Base-by-base conservation (phyloP, 2,329 filamentous ascomycete species). In the Clonostachys chloroleuca region DNA sequence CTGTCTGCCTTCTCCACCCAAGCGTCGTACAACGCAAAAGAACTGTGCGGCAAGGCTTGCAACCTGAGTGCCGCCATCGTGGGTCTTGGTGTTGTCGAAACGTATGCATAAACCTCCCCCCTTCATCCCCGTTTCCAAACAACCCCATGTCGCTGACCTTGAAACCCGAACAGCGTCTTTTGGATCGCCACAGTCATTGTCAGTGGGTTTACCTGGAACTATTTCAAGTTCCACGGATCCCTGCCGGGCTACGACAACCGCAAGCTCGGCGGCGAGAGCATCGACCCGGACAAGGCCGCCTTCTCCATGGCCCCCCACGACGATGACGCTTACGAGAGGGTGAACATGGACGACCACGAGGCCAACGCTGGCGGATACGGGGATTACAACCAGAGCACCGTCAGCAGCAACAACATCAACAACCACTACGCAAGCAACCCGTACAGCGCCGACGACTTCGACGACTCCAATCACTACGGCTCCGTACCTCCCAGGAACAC, bases 241-340 rank as follows among this genome's bases (percentile, higher is more conserved):
- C 73, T 85, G 14, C 83, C 83, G 3, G 82, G 82, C 48, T 83
- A 83, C 61, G 79, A 81, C 56, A 70, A 69, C 53, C 68, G 60
- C 57, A 62, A 68, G 57, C 55, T 72, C 46, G 65, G 70, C 44
- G 59, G 59, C 50, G 65, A 71, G 54, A 78, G 80, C 66, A 84
- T 84, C 54, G 83, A 86, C 60, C 83, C 83, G 1, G 82, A 86
- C 63, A 85, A 85, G 69, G 81, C 82, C 30, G 82, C 82, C 50
- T 86, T 86, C 66, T 84, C 80, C 48, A 83, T 82, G 64, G 80
- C 79, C 13, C 80, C 80, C n/a, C 78, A 83, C 58, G 81, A 82
- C 55, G 82, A 86, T 53, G 82, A 85, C 58, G 75, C 78, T 40
- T 86, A 86, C 57, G 78, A 81, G 44, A 79, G 78, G 13, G 74